These are phyloP conservation scores for Wickerhamomyces sydowiorum DNA, from an alignment of 805 yeast genomes.

Conservation along the genomic window DNA sequence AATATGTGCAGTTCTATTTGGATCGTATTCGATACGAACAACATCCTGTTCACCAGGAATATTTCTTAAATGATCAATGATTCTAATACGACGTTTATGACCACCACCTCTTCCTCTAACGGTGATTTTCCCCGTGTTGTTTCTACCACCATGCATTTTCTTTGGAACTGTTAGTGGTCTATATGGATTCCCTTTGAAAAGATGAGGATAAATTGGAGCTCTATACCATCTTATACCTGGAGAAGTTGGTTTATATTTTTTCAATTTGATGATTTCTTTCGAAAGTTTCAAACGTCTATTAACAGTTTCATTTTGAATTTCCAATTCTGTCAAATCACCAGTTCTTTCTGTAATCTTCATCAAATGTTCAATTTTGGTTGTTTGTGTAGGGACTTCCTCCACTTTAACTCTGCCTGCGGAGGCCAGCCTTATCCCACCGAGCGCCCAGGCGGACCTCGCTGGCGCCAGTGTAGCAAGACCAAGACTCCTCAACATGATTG, in stretches of 20 bases:
- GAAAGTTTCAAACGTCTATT: conserved; percentile 69
- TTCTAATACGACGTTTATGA: conserved; percentile 79
- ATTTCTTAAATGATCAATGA: conserved; percentile 69
- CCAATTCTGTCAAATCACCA: conserved; percentile 62
- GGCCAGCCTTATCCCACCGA: too few relatives aligned
- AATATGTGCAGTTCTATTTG: conserved; percentile 88
- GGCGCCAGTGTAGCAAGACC: too few relatives aligned
- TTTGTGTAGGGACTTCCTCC: too few relatives aligned
- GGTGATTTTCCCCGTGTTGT: conserved; percentile 81
- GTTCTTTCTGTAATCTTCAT: conserved; percentile 37
- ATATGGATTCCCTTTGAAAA: conserved; percentile 82
- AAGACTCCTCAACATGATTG: too few relatives aligned
- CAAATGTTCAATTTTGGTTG: conserved; percentile 4
- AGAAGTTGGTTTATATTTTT: conserved; percentile 71
- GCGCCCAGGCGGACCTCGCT: too few relatives aligned
- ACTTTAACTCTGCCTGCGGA: too few relatives aligned
- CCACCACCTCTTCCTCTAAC: conserved; percentile 98
- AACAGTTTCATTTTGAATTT: conserved; percentile 68
- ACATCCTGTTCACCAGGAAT: conserved; percentile 73
- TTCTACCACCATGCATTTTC: conserved; percentile 81
- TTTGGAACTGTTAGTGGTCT: conserved; percentile 68
- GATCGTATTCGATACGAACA: conserved; percentile 89
- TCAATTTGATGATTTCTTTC: conserved; percentile 64
- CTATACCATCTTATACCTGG: conserved; percentile 89
- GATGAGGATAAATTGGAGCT: conserved; percentile 79